Conservation (phyloP, 345 rosid species). For the Anacardium occidentale region DNA sequence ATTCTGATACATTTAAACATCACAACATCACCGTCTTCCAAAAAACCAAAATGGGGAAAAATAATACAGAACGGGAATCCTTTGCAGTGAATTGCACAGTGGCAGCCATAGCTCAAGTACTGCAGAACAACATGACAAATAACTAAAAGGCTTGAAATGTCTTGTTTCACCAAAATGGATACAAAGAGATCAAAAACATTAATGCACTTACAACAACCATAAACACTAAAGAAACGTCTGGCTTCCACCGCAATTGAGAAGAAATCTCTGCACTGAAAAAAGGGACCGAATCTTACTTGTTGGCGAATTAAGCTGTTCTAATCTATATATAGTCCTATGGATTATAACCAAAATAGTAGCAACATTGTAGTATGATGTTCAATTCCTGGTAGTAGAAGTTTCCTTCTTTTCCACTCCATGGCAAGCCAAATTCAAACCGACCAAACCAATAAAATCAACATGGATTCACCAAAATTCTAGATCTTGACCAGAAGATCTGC, state of each 20-base stretch:
- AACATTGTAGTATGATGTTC: neutral
- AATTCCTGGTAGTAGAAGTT: neutral
- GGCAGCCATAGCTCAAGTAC: neutral
- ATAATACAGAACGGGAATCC: too few species aligned
- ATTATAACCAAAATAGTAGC: neutral
- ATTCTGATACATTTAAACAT: neutral
- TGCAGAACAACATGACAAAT: neutral
- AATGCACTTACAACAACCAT: neutral
- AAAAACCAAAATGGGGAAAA: neutral
- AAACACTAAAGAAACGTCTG: neutral
- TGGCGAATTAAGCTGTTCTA: neutral
- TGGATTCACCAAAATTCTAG: neutral
- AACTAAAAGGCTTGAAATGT: neutral
- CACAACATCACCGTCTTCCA: neutral
- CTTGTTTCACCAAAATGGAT: neutral
- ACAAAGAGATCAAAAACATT: neutral
- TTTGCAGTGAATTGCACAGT: neutral
- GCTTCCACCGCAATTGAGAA: neutral
- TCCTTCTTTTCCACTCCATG: conserved; percentile 2
- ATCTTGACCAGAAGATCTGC: neutral
- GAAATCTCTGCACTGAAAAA: conserved; percentile 3
- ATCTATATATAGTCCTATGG: neutral
- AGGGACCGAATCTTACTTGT: neutral
- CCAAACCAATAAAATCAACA: neutral
- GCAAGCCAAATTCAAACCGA: conserved; percentile 14